These are phyloP conservation scores for Lepiota brunneoincarnata DNA, from an alignment of 768 basidiomycete species.

Conservation along the genomic window DNA sequence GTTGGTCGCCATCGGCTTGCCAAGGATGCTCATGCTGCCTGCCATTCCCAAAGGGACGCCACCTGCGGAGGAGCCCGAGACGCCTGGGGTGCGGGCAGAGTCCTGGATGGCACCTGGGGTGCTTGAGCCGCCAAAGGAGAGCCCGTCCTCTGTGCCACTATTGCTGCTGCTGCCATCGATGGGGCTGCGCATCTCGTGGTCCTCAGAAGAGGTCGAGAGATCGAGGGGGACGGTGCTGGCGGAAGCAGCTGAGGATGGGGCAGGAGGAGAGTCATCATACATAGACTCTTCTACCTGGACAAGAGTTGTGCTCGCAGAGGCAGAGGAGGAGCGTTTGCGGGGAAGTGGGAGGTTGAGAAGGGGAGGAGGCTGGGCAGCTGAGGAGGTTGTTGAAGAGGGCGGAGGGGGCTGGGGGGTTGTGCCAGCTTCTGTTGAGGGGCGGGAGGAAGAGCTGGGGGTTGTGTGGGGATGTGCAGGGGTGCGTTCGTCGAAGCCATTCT, in stretches of 20 bases:
- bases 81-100: constrained; percentile 14
- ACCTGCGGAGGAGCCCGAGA: not conserved
- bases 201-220: constrained; percentile 47
- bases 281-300: constrained; percentile 40
- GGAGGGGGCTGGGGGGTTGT: constrained; percentile 13
- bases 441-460: constrained; percentile 17
- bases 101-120: constrained; percentile 14
- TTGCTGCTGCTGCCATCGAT: constrained; percentile 51
- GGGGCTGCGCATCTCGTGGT: constrained; percentile 51
- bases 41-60: constrained; percentile 21
- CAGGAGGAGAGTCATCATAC: constrained; percentile 31
- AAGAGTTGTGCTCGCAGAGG: constrained; percentile 34
- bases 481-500: constrained; percentile 23
- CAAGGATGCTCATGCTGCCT: constrained; percentile 52
- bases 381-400: not conserved
- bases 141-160: constrained; percentile 38
- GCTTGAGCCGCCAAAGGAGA: constrained; percentile 12
- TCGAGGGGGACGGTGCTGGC: constrained; percentile 35
- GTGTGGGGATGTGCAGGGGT: constrained; percentile 26
- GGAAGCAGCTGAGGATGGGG: constrained; percentile 5
- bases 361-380: constrained; percentile 40
- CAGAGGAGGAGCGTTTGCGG: constrained; percentile 65
- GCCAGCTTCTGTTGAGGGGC: constrained; percentile 23
- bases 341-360: constrained; percentile 53
- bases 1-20: constrained; percentile 69